These are phyloP conservation scores for Volvariella surrecta DNA, from an alignment of 1,284 basidiomycete species.

Conservation along the genomic window DNA sequence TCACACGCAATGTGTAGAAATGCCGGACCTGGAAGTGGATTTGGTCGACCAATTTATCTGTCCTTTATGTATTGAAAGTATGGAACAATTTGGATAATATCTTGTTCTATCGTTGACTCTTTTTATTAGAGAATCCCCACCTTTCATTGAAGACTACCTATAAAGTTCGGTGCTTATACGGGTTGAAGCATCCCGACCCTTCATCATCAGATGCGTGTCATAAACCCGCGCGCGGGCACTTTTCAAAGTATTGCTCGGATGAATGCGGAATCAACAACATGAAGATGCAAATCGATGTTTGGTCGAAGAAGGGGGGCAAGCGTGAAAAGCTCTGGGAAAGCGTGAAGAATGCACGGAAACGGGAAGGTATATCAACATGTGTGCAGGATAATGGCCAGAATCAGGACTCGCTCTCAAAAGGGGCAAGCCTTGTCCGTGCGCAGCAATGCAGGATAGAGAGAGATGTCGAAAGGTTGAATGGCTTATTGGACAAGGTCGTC, in stretches of 20 bases:
- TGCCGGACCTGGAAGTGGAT: constrained; percentile 71
- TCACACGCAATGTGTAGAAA: constrained; percentile 71
- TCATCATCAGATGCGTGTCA: constrained; percentile 60
- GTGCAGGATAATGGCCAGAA: constrained; percentile 18
- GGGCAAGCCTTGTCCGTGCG: constrained; percentile 16
- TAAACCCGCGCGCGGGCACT: constrained; percentile 65
- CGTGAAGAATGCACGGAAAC: constrained; percentile 55
- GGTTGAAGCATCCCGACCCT: constrained; percentile 52
- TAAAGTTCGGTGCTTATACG: constrained; percentile 65
- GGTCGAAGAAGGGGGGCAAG: constrained; percentile 51
- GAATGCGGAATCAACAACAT: constrained; percentile 68
- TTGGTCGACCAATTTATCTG: constrained; percentile 85
- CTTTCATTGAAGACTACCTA: constrained; percentile 64
- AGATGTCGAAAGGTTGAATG: constrained; percentile 43
- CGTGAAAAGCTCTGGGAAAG: constrained; percentile 59
- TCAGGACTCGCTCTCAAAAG: constrained; percentile 28
- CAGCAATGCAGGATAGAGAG: constrained; percentile 37
- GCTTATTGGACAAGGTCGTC: constrained; percentile 45
- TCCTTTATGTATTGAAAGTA: constrained; percentile 66
- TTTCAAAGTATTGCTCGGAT: constrained; percentile 82
- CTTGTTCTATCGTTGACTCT: constrained; percentile 6
- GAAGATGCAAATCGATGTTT: constrained; percentile 50
- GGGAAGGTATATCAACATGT: constrained; percentile 58
- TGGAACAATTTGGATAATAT: constrained; percentile 19
- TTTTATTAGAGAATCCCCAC: constrained; percentile 47